Base-by-base conservation (phyloP, 2,329 filamentous ascomycete genomes). In the Laburnicola sp. region DNA sequence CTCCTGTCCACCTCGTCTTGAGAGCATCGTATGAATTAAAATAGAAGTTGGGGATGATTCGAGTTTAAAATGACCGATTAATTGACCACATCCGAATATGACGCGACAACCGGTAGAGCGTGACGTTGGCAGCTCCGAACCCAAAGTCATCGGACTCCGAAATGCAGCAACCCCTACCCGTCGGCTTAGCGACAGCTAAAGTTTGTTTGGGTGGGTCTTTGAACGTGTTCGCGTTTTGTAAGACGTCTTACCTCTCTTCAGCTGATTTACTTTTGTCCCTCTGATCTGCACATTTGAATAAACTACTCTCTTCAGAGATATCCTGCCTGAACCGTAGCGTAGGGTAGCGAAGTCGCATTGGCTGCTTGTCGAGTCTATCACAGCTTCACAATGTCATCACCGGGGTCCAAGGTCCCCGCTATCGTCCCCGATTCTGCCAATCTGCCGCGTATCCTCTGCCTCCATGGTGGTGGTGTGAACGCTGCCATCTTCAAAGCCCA, bases 381-480 rank as follows among this genome's bases (percentile, higher is more conserved):
- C 16, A 32, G 30, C 7, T 37, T 6, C 16, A 25, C 23, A 2
- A 46, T 46, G 44, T 35, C 44, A 16, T 31, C 45, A 34, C 44
- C 49, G 31, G 45, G 32, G 16, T 58, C 62, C n/a, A 67, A 60
- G 23, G 54, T 68, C 40, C 66, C 64, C 8, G n/a, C 57, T 11
- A 56, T 51, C 22, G 59, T 56, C 30, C 62, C 69, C 7, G 62
- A 68, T 50, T 61, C 67, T 23, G 61, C 37, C 10, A 39, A 47
- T 8, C 65, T 78, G 35, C 87, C 87, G 2, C 85, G 88, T 52
- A 84, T 92, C 59, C 85, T 92, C 60, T 91, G 87, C 73, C 83
- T 92, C n/a, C 88, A 92, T 71, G 88, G 88, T 67, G 88, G 88
- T 62, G 88, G 88, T 54, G 84, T 86, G 57, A 91, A 87, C 64